Evolutionary conservation across 176 grass and related monocot species (phyloP).

Genomic region (Alopecurus myosuroides): DNA sequence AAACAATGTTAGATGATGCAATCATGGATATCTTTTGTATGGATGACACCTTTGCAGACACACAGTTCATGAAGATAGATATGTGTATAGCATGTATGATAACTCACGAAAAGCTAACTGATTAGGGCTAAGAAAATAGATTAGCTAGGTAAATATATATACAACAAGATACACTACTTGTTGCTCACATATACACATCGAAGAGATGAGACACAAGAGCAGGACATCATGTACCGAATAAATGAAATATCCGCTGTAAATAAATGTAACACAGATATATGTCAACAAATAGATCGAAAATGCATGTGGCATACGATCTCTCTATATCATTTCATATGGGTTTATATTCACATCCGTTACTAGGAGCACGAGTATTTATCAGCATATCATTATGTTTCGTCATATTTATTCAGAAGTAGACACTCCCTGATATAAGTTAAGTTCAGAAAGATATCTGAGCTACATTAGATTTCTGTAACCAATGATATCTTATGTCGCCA

Average conservation of each 20-base stretch:
- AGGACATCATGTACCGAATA: not conserved
- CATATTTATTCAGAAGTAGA: not conserved
- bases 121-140: not conserved
- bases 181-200: not conserved
- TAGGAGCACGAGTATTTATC: not conserved
- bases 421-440: not conserved
- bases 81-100: conserved; percentile 2
- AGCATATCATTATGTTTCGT: not conserved
- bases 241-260: not conserved
- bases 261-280: not conserved
- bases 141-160: not conserved
- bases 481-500: not conserved
- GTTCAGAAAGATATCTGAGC: not conserved
- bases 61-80: not conserved
- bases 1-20: conserved; percentile 14
- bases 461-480: not conserved
- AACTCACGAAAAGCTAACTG: not conserved
- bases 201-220: not conserved
- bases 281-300: not conserved
- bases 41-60: conserved; percentile 9
- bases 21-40: conserved; percentile 26
- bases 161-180: not conserved
- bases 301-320: not conserved
- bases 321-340: not conserved
- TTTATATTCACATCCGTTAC: not conserved